Conservation (phyloP, 2,329 filamentous ascomycete genomes). For the Fusarium udum region DNA sequence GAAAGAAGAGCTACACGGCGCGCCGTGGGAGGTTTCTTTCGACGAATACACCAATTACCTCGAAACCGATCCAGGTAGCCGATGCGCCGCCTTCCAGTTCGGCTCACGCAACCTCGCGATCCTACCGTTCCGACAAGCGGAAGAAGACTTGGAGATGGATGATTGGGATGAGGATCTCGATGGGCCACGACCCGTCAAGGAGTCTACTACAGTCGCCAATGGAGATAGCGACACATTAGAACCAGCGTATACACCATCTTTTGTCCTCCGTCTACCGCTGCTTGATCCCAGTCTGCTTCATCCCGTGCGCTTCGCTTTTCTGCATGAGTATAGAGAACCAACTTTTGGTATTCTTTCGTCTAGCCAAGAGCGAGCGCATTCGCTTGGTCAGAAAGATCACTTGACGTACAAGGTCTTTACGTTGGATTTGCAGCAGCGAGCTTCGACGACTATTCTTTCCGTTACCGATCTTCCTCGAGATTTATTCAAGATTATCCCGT, state of each 20-base stretch:
- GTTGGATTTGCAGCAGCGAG: slow-evolving; percentile 89
- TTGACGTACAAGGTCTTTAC: slow-evolving; percentile 95
- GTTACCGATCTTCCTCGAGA: slow-evolving; percentile 88
- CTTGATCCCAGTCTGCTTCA: slow-evolving; percentile 88
- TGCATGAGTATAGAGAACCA: slow-evolving; percentile 96
- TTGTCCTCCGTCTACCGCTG: slow-evolving; percentile 89
- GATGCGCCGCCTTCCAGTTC: slow-evolving; percentile 95
- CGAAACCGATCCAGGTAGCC: slow-evolving; percentile 87
- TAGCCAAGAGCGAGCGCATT: slow-evolving; percentile 74
- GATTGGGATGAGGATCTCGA: slow-evolving; percentile 88
- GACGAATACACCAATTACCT: slow-evolving; percentile 82
- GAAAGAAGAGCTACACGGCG: slow-evolving; percentile 85
- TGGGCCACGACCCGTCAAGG: slow-evolving; percentile 67
- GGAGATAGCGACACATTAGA: slow-evolving; percentile 53
- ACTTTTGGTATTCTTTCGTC: slow-evolving; percentile 95
- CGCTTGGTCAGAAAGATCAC: slow-evolving; percentile 84
- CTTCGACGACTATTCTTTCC: slow-evolving; percentile 91
- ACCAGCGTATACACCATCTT: slow-evolving; percentile 87
- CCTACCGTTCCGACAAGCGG: slow-evolving; percentile 85
- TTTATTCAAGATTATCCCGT: slow-evolving; percentile 80
- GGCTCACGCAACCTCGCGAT: slow-evolving; percentile 90
- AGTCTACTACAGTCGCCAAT: slow-evolving; percentile 48
- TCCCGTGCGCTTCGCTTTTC: slow-evolving; percentile 89
- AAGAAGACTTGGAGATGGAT: slow-evolving; percentile 90
- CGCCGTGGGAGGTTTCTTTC: slow-evolving; percentile 82